Evolutionary conservation across 768 basidiomycete species (phyloP).

Genomic region (Cyclocybe cylindracea): DNA sequence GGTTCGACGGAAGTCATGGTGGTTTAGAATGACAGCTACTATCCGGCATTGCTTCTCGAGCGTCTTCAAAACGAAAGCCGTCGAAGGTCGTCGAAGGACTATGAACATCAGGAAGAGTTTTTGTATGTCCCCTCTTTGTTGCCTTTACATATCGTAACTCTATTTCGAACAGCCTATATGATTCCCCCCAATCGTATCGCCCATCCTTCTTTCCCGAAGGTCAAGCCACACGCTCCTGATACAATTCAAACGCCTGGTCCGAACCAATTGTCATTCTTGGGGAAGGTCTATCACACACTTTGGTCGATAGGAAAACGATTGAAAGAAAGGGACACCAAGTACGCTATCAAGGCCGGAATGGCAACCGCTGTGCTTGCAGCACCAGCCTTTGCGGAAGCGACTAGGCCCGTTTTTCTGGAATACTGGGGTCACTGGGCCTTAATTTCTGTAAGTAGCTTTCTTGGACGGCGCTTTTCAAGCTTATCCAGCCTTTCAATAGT

Average conservation of each 20-base stretch:
- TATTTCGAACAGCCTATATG: slow-evolving; percentile 50
- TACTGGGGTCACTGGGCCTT: slow-evolving; percentile 96
- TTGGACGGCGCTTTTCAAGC: not conserved
- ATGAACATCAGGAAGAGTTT: slow-evolving; percentile 30
- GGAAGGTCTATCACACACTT: slow-evolving; percentile 63
- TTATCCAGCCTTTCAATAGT: slow-evolving; percentile 38
- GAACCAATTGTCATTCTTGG: slow-evolving; percentile 57
- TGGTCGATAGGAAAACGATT: slow-evolving; percentile 73
- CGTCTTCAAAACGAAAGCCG: slow-evolving; percentile 8
- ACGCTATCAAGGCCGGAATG: slow-evolving; percentile 86
- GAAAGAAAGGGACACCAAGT: slow-evolving; percentile 77
- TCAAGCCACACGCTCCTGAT: slow-evolving; percentile 80
- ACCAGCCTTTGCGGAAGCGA: slow-evolving; percentile 84
- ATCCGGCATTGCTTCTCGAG: slow-evolving; percentile 10
- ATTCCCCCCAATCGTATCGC: slow-evolving; percentile 46
- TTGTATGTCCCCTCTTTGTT: slow-evolving; percentile 36
- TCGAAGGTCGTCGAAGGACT: slow-evolving; percentile 8
- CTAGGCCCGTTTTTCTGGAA: slow-evolving; percentile 74
- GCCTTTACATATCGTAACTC: not conserved
- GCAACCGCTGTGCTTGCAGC: slow-evolving; percentile 80
- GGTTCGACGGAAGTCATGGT: slow-evolving; percentile 18
- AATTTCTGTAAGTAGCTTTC: slow-evolving; percentile 65
- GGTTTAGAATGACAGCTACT: slow-evolving; percentile 12
- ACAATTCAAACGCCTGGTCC: slow-evolving; percentile 80
- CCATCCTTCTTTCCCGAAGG: slow-evolving; percentile 76